phyloP scores from a whole-genome alignment of 106 monocot species.

The Agapanthus africanus region DNA sequence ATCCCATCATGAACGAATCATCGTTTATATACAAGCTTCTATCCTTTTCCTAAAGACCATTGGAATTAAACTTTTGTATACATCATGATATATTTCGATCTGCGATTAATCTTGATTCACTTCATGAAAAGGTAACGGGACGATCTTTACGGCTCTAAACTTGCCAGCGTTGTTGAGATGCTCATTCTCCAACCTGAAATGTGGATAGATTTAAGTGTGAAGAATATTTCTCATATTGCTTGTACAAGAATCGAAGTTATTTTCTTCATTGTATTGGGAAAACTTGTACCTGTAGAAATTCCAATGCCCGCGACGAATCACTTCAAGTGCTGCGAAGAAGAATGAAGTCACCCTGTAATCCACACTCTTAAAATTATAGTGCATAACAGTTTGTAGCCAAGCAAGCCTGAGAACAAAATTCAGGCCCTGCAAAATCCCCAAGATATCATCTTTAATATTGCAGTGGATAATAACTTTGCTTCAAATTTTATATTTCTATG shows the following conservation, averaged over 20 bases:
- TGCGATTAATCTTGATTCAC: constrained; percentile 62
- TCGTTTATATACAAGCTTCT: too few species aligned
- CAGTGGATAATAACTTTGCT: too few species aligned
- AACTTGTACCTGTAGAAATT: constrained; percentile 87
- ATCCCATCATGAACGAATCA: too few species aligned
- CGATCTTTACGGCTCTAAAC: constrained; percentile 78
- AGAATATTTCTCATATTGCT: neutral
- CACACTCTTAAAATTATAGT: constrained; percentile 55
- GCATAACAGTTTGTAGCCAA: constrained; percentile 89
- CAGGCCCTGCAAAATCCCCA: constrained; percentile 42
- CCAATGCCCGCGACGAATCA: constrained; percentile 94
- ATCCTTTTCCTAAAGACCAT: too few species aligned
- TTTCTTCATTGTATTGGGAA: neutral
- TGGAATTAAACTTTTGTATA: too few species aligned
- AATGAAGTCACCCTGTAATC: constrained; percentile 89
- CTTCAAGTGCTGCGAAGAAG: constrained; percentile 83
- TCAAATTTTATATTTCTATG: too few species aligned
- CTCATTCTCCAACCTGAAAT: constrained; percentile 89
- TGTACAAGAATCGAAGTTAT: too few species aligned
- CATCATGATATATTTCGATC: too few species aligned
- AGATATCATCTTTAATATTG: neutral
- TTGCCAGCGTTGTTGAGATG: constrained; percentile 91
- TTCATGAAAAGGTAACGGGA: constrained; percentile 89
- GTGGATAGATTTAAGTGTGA: constrained; percentile 3
- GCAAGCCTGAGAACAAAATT: constrained; percentile 86